A percentile compares a stretch with the other conserved stretches of the same genome.
These are phyloP conservation scores for Tephrocybe rancida DNA, from an alignment of 768 basidiomycete genomes.

Conservation along the genomic window DNA sequence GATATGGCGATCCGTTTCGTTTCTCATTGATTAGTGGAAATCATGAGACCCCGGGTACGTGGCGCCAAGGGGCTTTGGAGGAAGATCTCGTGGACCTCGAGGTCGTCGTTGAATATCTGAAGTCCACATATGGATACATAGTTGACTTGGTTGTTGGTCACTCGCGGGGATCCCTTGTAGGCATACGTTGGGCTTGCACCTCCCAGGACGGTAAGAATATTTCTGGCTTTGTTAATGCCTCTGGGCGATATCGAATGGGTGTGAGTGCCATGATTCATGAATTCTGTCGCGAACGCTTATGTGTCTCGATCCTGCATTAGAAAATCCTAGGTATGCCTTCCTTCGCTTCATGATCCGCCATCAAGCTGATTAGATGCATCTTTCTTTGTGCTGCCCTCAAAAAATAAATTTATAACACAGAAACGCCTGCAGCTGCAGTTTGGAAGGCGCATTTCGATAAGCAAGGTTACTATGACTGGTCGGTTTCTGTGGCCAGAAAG, in stretches of 20 bases:
- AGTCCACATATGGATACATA: conserved; percentile 60
- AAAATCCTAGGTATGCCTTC: conserved; percentile 50
- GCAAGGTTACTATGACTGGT: conserved; percentile 66
- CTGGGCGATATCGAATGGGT: conserved; percentile 79
- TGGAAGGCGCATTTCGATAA: conserved; percentile 55
- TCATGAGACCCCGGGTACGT: conserved; percentile 73
- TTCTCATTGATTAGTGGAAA: conserved; percentile 55
- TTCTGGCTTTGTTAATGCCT: conserved; percentile 69
- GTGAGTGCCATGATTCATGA: conserved; percentile 46
- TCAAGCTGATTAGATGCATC: not conserved
- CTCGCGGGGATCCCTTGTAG: conserved; percentile 74
- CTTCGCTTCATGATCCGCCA: conserved; percentile 1
- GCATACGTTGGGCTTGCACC: conserved; percentile 69
- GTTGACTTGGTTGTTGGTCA: conserved; percentile 76
- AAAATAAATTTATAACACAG: conserved; percentile 18
- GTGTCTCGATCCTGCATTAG: conserved; percentile 19
- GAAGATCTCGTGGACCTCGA: conserved; percentile 70
- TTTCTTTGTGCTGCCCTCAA: too few relatives aligned
- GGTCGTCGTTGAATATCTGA: conserved; percentile 65
- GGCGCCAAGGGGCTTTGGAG: conserved; percentile 59
- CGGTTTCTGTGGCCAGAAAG: conserved; percentile 67
- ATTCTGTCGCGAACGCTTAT: not conserved
- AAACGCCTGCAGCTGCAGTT: conserved; percentile 27
- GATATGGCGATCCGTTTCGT: not conserved
- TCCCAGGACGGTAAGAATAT: conserved; percentile 58